Base-by-base conservation (phyloP, 129 eudicot species). In the Chrysanthemum seticuspe region DNA sequence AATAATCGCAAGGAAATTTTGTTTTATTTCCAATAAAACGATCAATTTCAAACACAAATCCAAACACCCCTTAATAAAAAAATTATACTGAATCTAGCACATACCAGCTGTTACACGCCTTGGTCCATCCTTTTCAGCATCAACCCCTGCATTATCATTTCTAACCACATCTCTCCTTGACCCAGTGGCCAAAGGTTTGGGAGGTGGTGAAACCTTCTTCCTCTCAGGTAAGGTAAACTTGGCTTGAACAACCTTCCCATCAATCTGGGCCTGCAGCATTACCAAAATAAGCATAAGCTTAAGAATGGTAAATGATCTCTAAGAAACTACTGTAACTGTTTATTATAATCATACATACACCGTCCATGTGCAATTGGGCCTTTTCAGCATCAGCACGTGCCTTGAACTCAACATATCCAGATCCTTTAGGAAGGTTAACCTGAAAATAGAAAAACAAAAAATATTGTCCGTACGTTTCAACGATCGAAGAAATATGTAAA, bases 381-480 rank as follows among this genome's bases (percentile, higher is more conserved):
- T 90, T 90, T 76, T 90, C 97, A 77, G 97, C 97, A 85, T 90
- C 97, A 70, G 87, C 75, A 77, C 95, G 84, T 27, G 27, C 73
- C 83, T 87, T 87, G 73, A 90, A 90, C 84, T 90, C 95, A 25
- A 90, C 95, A 82, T 90, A 90, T 34, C 84, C 97, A 78, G 88
- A 87, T 59, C 97, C 97, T 83, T 82, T 90, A 2, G 97, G 90
- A 56, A 90, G 91, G 53, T 90, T 90, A 63, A 90, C 97, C 97
- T 90, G 81, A 58, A 12, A 63, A 73, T 3, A 70, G 72, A n/a
- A 21, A 64, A 15, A 50, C 56, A 11, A 45, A 6, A 15, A 25
- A 11, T 8, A 40, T 11, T 0, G 2, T 52, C 21, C 25, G 10
- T 6, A 9, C 16, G 25, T 13, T 21, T 3, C 54, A 49, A 29